A percentile compares a stretch with the other conserved stretches of the same genome.
phyloP scores from a whole-genome alignment of 495 filamentous ascomycete species.

The Penicillium cataractarum region DNA sequence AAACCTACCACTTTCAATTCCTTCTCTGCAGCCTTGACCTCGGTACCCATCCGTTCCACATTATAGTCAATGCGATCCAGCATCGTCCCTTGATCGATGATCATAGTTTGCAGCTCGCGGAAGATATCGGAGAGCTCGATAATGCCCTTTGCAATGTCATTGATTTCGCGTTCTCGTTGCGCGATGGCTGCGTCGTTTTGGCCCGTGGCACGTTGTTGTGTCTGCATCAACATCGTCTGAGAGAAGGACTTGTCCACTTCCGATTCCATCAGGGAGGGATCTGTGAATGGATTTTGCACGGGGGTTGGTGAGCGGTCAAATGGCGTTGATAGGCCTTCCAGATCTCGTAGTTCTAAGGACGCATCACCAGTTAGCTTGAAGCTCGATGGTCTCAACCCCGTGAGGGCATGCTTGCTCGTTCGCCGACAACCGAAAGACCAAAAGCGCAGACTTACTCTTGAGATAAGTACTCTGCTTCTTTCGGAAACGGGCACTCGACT shows the following conservation, averaged over 20 bases:
- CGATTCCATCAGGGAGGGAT: slow-evolving; percentile 85
- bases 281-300: slow-evolving; percentile 64
- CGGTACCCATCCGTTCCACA: slow-evolving; percentile 85
- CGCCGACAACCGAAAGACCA: neutral
- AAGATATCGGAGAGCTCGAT: slow-evolving; percentile 97
- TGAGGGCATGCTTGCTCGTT: neutral
- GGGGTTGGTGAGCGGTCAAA: slow-evolving; percentile 69
- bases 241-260: slow-evolving; percentile 92
- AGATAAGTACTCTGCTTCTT: slow-evolving; percentile 97
- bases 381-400: neutral
- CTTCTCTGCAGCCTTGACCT: slow-evolving; percentile 90
- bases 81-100: slow-evolving; percentile 98
- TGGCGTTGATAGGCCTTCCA: slow-evolving; percentile 66
- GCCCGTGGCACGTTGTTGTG: slow-evolving; percentile 65
- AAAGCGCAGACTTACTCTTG: slow-evolving; percentile 65
- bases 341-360: slow-evolving; percentile 75
- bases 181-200: slow-evolving; percentile 84
- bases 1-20: slow-evolving; percentile 77
- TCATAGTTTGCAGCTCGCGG: slow-evolving; percentile 92
- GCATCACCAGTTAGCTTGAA: slow-evolving; percentile 14
- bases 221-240: slow-evolving; percentile 81
- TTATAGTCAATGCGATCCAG: slow-evolving; percentile 98
- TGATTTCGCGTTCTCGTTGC: slow-evolving; percentile 96
- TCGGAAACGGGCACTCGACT: slow-evolving; percentile 87
- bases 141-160: slow-evolving; percentile 95